Evolutionary conservation across 371 early-diverging fungal species (phyloP).

Genomic region (Dinochytrium kinnereticum): DNA sequence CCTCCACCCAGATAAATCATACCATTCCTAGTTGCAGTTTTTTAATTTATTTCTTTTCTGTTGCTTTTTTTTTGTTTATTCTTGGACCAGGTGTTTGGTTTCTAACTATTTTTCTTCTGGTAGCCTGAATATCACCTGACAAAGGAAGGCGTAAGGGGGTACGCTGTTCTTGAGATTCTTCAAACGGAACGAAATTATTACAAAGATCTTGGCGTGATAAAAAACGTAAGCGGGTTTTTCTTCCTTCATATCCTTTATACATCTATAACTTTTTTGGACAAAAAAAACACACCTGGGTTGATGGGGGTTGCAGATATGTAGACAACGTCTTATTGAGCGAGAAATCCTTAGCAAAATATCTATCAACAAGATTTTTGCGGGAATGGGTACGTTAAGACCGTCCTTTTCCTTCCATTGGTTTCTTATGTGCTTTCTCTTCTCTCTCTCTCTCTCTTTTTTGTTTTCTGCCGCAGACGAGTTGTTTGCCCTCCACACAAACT

Average conservation of each 20-base stretch:
- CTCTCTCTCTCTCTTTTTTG: neutral
- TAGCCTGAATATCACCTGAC: slow-evolving; percentile 19
- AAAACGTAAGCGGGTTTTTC: slow-evolving; percentile 27
- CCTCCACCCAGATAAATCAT: too few relatives aligned
- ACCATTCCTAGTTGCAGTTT: too few relatives aligned
- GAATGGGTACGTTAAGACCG: slow-evolving; percentile 37
- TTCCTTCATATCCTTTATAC: too few relatives aligned
- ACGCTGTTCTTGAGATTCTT: slow-evolving; percentile 47
- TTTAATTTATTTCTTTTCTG: too few relatives aligned
- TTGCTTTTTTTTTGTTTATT: too few relatives aligned
- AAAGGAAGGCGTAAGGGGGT: slow-evolving; percentile 29
- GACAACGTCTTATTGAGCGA: slow-evolving; percentile 33
- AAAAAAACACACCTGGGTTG: neutral
- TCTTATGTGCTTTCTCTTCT: neutral
- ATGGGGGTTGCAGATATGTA: slow-evolving; percentile 45
- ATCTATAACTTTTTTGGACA: neutral
- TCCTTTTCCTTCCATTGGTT: neutral
- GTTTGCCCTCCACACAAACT: slow-evolving; percentile 37
- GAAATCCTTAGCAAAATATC: slow-evolving; percentile 36
- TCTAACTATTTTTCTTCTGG: too few relatives aligned
- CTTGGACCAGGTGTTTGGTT: too few relatives aligned
- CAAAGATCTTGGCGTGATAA: slow-evolving; percentile 41
- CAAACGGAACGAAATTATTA: slow-evolving; percentile 52
- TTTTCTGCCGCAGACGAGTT: slow-evolving; percentile 38
- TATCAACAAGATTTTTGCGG: slow-evolving; percentile 44